These are phyloP conservation scores for Clausena lansium DNA, from an alignment of 345 rosid genomes.

Conservation along the genomic window DNA sequence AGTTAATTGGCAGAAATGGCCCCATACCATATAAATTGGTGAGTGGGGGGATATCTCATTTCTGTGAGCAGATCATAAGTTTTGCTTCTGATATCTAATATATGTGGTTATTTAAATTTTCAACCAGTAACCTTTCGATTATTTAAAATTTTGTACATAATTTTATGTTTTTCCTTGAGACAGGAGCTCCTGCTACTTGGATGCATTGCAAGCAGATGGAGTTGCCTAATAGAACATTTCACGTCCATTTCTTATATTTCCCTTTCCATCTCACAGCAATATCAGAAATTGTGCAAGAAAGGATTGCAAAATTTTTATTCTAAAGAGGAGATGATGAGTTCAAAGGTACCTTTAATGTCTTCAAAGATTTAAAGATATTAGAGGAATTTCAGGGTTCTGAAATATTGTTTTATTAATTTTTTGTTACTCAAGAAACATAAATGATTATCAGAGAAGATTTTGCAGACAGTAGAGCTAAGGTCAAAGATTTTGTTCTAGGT, in stretches of 20 bases:
- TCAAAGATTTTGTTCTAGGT: too few relatives aligned
- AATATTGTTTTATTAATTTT: not conserved
- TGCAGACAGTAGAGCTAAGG: too few relatives aligned
- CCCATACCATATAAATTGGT: not conserved
- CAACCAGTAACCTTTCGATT: not conserved
- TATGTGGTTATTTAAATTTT: not conserved
- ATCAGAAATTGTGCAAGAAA: slow-evolving; percentile 49
- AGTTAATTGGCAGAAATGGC: not conserved
- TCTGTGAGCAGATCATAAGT: not conserved
- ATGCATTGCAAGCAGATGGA: slow-evolving; percentile 60
- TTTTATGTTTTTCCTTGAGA: slow-evolving; percentile 14
- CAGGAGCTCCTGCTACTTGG: slow-evolving; percentile 86
- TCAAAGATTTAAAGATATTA: not conserved
- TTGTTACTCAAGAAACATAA: not conserved
- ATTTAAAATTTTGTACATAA: not conserved
- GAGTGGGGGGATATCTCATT: not conserved
- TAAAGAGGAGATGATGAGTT: slow-evolving; percentile 30
- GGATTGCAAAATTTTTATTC: slow-evolving; percentile 33
- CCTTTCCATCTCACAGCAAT: slow-evolving; percentile 51
- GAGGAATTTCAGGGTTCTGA: not conserved
- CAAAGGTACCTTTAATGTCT: slow-evolving; percentile 41
- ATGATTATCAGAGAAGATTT: not conserved
- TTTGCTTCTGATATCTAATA: not conserved
- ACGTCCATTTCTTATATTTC: slow-evolving; percentile 53
- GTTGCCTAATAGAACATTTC: slow-evolving; percentile 46